Base-by-base conservation (phyloP, 2,329 filamentous ascomycete genomes). In the Trichoderma sp. region DNA sequence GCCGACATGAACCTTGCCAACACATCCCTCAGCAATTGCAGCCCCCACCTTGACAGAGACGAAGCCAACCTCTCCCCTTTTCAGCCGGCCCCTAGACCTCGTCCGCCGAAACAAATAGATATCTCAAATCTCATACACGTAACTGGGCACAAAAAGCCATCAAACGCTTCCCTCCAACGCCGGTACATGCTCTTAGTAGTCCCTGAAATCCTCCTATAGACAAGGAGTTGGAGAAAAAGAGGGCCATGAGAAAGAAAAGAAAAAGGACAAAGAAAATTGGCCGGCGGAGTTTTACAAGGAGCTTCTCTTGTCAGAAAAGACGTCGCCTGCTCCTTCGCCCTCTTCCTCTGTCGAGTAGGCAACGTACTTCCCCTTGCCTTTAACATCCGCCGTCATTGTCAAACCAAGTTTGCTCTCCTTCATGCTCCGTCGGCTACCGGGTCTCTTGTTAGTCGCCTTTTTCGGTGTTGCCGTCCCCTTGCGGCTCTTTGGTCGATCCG, bases 351-450 rank as follows among this genome's bases (percentile, higher is more conserved):
- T 80, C 51, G 80, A 81, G 36, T 79, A 80, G 12, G 78, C 79
- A 12, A 84, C 77, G 66, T 83, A 83, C 75, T 87, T 88, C 1
- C 84, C 86, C 75, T 88, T 88, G 1, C 83, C 83, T 76, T 84
- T 85, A 12, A 61, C 72, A 51, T 77, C 79, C 63, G 77, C 79
- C 73, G 78, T 80, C 62, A 70, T 39, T 15, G 65, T 30, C 21
- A 75, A 21, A 1, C 77, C 76, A n/a, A 78, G 74, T 72, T 80
- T 82, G 47, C 79, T 77, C 67, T 85, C 84, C 75, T 80, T 83
- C 68, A 82, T 80, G 74, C 84, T 86, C 73, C 80, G 79, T 36
- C 83, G 80, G 72, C 83, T 86, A 30, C 73, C 78, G 5, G 82
- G 81, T 69, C 82, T 75, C 65, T 80, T 78, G 24, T 75, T 73